Evolutionary conservation across 352 stramenopile species (phyloP).

Genomic region (Globisporangium parvum): DNA sequence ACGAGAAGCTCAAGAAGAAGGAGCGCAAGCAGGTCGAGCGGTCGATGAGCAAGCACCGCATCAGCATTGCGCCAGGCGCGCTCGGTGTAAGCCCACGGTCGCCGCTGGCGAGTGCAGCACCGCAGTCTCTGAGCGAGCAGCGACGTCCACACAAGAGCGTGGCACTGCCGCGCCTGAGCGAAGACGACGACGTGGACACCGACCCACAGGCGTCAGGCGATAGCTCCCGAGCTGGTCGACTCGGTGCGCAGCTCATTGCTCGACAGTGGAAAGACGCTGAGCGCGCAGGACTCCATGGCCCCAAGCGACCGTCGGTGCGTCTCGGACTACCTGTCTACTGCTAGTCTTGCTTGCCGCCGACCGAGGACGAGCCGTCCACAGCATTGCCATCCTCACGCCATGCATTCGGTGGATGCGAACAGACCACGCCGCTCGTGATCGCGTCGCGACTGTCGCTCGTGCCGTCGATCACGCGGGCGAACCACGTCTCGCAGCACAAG

Average conservation of each 20-base stretch:
- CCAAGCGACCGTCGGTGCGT: conserved; percentile 26
- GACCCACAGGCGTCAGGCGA: background rate
- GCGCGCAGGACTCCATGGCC: conserved; percentile 22
- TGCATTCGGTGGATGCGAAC: background rate
- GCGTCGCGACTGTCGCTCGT: conserved; percentile 17
- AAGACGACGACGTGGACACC: conserved; percentile 5
- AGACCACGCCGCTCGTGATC: conserved; percentile 7
- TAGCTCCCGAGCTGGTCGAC: conserved; percentile 4
- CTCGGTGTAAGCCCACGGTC: background rate
- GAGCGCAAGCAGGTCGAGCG: conserved; percentile 30
- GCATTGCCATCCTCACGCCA: no score
- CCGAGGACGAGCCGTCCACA: no score
- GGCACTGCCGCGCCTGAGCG: conserved; percentile 9
- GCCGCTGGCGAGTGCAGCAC: no score
- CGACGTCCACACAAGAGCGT: background rate
- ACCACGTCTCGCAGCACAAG: conserved; percentile 37
- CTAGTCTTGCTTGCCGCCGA: no score
- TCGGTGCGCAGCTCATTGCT: conserved; percentile 44
- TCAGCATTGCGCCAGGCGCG: conserved; percentile 27
- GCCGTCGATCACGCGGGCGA: conserved; percentile 44
- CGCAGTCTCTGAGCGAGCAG: no score
- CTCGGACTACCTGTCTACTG: background rate
- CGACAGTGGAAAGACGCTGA: conserved; percentile 54
- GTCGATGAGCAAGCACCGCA: conserved; percentile 40
- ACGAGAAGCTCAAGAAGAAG: conserved; percentile 52